Evolutionary conservation across 1,139 yeast species (phyloP).

Genomic region (Candida sp.): DNA sequence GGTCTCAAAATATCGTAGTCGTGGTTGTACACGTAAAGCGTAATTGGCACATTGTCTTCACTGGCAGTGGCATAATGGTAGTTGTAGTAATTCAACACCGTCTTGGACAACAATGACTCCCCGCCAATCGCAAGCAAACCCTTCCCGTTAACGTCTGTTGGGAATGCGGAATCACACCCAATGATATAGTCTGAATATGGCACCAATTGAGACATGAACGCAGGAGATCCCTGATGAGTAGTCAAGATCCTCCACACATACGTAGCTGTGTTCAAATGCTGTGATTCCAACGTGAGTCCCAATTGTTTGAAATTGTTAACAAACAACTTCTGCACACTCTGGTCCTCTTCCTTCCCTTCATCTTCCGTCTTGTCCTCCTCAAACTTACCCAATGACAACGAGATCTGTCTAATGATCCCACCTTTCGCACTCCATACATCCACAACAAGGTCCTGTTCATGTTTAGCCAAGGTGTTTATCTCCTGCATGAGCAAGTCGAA

Average conservation of each 20-base stretch:
- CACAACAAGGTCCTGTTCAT: conserved; percentile 48
- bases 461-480: conserved; percentile 35
- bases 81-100: conserved; percentile 61
- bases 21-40: conserved; percentile 85
- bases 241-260: conserved; percentile 88
- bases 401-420: conserved; percentile 60
- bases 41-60: conserved; percentile 43
- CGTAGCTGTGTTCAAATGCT: conserved; percentile 76
- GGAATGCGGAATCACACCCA: conserved; percentile 71
- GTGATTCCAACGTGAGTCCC: conserved; percentile 78
- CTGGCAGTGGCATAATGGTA: conserved; percentile 43
- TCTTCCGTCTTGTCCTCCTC: conserved; percentile 11
- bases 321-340: conserved; percentile 19
- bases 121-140: conserved; percentile 82
- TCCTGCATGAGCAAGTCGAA: conserved; percentile 39
- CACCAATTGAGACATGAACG: conserved; percentile 79
- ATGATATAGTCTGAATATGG: conserved; percentile 90
- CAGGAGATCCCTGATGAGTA: conserved; percentile 82
- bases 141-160: conserved; percentile 56
- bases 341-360: conserved; percentile 7
- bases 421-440: conserved; percentile 94
- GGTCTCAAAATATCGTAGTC: conserved; percentile 88
- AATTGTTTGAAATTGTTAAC: conserved; percentile 35
- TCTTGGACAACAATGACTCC: conserved; percentile 74
- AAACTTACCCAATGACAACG: conserved; percentile 41